Base-by-base conservation (phyloP, 805 yeast species). In the Myxozyma kluyveri region DNA sequence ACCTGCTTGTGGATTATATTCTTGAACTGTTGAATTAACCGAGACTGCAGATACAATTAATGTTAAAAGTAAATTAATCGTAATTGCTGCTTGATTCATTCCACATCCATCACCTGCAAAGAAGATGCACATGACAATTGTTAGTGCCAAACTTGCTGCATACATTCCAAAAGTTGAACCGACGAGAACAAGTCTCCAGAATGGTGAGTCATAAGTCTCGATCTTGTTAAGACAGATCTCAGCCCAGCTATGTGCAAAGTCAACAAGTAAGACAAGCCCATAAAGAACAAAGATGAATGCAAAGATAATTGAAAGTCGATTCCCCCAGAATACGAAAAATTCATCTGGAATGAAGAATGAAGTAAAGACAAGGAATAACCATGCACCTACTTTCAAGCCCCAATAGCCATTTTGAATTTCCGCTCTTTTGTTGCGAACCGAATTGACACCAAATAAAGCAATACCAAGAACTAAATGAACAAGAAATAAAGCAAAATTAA, bases 161-260 rank as follows among this genome's bases (percentile, higher is more conserved):
- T 90, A 93, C 98, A 93, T 89, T 19, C 80, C 67, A 41, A 84
- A 72, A 0, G 99, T 93, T 0, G 98, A 96, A 3, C 95, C 87
- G 27, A 93, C 80, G 39, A 93, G 74, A 6, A 90, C 70, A 39
- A 80, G 74, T 62, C 87, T 81, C 98, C 98, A 93, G 61, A 86
- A 75, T 12, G 70, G 65, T 49, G 80, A 81, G 42, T 82, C 86
- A 52, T 86, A 91, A 62, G 83, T 81, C 66, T 93, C 98, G 38
- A 93, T 88, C 62, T 88, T 86, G 60, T 84, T 89, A 48, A 93
- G 77, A 68, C 99, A 93, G 6, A 86, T 86, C 64, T 93, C 99
- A 0, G 98, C 97, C 96, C 97, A 93, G 61, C 91, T 91, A 69
- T 93, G 98, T 3, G 99, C 98, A 75, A 88, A 93, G 69, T 93